phyloP scores from a whole-genome alignment of 2,329 filamentous ascomycete genomes.

The Ophiobolus disseminans region DNA sequence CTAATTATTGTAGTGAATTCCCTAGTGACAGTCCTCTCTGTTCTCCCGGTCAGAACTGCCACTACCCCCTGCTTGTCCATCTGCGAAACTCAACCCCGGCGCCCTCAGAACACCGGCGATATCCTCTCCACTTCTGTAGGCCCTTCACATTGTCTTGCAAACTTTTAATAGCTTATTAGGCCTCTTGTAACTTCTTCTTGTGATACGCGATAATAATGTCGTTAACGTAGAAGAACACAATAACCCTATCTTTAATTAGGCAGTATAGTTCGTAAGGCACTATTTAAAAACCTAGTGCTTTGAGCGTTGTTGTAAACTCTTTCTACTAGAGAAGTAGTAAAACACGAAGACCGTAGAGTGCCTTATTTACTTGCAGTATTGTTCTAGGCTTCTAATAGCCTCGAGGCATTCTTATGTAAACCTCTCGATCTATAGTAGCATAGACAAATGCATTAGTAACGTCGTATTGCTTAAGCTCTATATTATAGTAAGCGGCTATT shows the following conservation, averaged over 20 bases:
- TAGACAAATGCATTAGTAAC: slow-evolving; percentile 9
- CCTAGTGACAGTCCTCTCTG: too few relatives aligned
- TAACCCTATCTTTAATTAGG: slow-evolving; percentile 9
- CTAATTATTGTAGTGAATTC: too few relatives aligned
- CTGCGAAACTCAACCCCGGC: too few relatives aligned
- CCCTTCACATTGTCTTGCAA: too few relatives aligned
- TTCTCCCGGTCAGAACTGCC: too few relatives aligned
- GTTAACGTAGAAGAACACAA: slow-evolving; percentile 10
- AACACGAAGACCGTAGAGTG: slow-evolving; percentile 7
- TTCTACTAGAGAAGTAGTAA: slow-evolving; percentile 8
- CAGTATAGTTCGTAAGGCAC: slow-evolving; percentile 12
- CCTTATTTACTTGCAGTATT: slow-evolving; percentile 5
- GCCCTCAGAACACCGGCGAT: too few relatives aligned
- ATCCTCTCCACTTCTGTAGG: too few relatives aligned
- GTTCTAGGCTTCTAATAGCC: background rate
- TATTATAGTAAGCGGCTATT: background rate
- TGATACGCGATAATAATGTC: slow-evolving; percentile 14
- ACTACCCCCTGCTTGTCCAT: too few relatives aligned
- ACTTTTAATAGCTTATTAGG: background rate
- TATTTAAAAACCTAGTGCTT: background rate
- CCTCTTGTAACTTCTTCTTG: background rate
- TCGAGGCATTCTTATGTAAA: slow-evolving; percentile 10
- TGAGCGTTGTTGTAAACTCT: slow-evolving; percentile 6
- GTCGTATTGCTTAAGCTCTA: slow-evolving; percentile 5
- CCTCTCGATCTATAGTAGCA: slow-evolving; percentile 2